These are phyloP conservation scores for Fusarium xylarioides DNA, from an alignment of 2,329 filamentous ascomycete genomes.

Conservation along the genomic window DNA sequence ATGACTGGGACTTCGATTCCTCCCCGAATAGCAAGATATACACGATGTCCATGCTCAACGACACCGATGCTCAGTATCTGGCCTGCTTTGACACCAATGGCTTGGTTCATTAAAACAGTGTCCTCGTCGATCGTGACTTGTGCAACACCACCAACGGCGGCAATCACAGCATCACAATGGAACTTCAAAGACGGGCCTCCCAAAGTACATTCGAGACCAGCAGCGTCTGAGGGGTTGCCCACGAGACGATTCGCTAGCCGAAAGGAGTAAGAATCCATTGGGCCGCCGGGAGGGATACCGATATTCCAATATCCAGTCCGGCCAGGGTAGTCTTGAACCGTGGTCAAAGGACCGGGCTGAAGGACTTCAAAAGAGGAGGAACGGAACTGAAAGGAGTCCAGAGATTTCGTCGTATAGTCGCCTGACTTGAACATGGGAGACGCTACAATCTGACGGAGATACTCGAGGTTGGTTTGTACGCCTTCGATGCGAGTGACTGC, in stretches of 20 bases:
- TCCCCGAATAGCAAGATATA: slow-evolving; percentile 48
- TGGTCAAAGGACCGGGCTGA: slow-evolving; percentile 48
- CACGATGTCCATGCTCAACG: slow-evolving; percentile 44
- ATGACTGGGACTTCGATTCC: slow-evolving; percentile 48
- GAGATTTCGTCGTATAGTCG: slow-evolving; percentile 46
- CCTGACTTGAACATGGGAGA: slow-evolving; percentile 43
- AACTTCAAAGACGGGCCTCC: slow-evolving; percentile 49
- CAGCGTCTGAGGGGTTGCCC: slow-evolving; percentile 41
- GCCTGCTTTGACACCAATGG: slow-evolving; percentile 36
- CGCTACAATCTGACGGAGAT: slow-evolving; percentile 43
- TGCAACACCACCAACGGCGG: slow-evolving; percentile 46
- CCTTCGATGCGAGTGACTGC: slow-evolving; percentile 54
- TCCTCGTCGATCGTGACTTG: slow-evolving; percentile 41
- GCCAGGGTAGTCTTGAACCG: slow-evolving; percentile 54
- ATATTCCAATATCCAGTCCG: slow-evolving; percentile 50
- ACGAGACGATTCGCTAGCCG: slow-evolving; percentile 49
- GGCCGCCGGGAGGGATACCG: slow-evolving; percentile 53
- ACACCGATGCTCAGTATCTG: slow-evolving; percentile 42
- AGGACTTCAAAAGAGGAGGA: slow-evolving; percentile 49
- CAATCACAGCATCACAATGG: slow-evolving; percentile 45
- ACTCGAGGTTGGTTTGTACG: slow-evolving; percentile 49
- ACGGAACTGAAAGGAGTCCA: slow-evolving; percentile 45
- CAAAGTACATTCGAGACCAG: slow-evolving; percentile 49
- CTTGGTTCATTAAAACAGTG: slow-evolving; percentile 31
- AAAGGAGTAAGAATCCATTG: slow-evolving; percentile 52